phyloP scores from a whole-genome alignment of 1,284 basidiomycete species.

The Cutaneotrichosporon cavernicola region DNA sequence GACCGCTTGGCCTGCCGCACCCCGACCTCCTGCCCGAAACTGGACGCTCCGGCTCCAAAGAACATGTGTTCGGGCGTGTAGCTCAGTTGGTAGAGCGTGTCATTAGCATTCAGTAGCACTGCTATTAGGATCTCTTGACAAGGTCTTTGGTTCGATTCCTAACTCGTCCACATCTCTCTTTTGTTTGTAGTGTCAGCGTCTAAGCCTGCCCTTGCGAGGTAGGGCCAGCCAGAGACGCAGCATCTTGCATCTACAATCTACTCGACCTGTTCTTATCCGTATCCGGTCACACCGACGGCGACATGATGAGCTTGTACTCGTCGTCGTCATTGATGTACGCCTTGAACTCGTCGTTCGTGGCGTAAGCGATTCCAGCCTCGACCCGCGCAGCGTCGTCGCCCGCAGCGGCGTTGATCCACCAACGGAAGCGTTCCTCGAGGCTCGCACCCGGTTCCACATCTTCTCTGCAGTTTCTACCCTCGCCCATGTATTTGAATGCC shows the following conservation, averaged over 20 bases:
- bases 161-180: not conserved
- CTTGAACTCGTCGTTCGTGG: not conserved
- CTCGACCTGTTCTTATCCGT: too few relatives aligned
- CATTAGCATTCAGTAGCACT: conserved; percentile 1
- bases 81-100: conserved; percentile 3
- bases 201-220: too few relatives aligned
- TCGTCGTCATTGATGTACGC: not conserved
- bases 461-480: too few relatives aligned
- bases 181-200: not conserved
- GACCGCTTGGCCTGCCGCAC: too few relatives aligned
- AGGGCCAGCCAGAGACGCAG: too few relatives aligned
- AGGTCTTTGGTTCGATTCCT: conserved; percentile 3
- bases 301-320: not conserved
- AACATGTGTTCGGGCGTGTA: not conserved
- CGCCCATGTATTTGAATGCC: too few relatives aligned
- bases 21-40: too few relatives aligned
- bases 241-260: too few relatives aligned
- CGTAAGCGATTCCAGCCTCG: not conserved
- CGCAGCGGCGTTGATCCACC: not conserved
- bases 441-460: too few relatives aligned
- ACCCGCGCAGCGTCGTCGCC: not conserved
- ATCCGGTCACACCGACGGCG: not conserved
- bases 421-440: too few relatives aligned
- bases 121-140: conserved; percentile 3
- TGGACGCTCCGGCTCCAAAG: too few relatives aligned